A percentile compares a stretch with the other conserved stretches of the same genome.
phyloP scores from a whole-genome alignment of 2,329 filamentous ascomycete species.

The Aspergillus floridensis region DNA sequence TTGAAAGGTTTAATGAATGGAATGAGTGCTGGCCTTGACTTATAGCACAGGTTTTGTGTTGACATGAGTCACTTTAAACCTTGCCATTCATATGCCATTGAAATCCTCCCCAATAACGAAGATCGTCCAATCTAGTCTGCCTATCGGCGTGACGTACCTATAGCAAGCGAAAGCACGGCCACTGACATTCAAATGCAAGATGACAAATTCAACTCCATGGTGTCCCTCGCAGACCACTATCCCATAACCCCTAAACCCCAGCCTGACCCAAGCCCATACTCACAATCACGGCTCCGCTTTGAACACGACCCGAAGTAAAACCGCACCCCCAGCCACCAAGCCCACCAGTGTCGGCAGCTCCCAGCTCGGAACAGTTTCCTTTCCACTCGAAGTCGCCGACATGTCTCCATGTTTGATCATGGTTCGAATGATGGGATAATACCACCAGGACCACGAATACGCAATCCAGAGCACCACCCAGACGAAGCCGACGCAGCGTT shows the following conservation, averaged over 20 bases:
- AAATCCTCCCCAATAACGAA: too few species aligned
- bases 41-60: too few species aligned
- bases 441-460: not conserved
- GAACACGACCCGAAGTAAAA: not conserved
- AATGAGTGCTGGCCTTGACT: not conserved
- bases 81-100: too few species aligned
- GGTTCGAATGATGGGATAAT: not conserved
- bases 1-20: not conserved
- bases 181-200: too few species aligned
- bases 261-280: too few species aligned
- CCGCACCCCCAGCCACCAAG: not conserved
- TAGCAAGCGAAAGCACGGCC: too few species aligned
- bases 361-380: not conserved
- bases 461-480: slow-evolving; percentile 1
- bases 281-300: not conserved
- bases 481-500: not conserved
- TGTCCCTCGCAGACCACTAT: too few species aligned
- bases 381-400: not conserved
- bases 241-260: too few species aligned
- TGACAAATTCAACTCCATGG: too few species aligned
- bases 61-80: too few species aligned
- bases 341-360: not conserved
- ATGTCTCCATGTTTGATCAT: not conserved
- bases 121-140: too few species aligned
- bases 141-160: too few species aligned